phyloP scores from a whole-genome alignment of 2,329 filamentous ascomycete genomes.

The Reticulascus tulasneorum region DNA sequence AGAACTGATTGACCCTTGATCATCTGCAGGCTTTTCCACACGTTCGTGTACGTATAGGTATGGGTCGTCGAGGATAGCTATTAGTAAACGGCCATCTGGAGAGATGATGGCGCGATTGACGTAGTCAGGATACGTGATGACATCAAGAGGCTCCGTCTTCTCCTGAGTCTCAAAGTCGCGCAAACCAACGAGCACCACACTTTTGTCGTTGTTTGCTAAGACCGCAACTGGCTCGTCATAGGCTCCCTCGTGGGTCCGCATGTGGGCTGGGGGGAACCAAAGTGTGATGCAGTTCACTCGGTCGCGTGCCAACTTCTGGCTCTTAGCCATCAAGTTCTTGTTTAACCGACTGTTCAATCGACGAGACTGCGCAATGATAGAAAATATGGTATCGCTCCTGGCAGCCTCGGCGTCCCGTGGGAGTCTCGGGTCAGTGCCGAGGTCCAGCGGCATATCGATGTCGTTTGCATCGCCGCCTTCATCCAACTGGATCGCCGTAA shows the following conservation, averaged over 20 bases:
- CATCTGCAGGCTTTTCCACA: slow-evolving; percentile 29
- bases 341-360: slow-evolving; percentile 28
- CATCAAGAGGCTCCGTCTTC: slow-evolving; percentile 57
- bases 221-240: slow-evolving; percentile 60
- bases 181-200: slow-evolving; percentile 79
- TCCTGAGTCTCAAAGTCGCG: slow-evolving; percentile 48
- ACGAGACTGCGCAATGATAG: slow-evolving; percentile 31
- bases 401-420: slow-evolving; percentile 25
- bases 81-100: slow-evolving; percentile 74
- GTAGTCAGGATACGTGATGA: slow-evolving; percentile 72
- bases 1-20: slow-evolving; percentile 14
- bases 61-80: slow-evolving; percentile 84
- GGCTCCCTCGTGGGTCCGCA: slow-evolving; percentile 25
- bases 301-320: slow-evolving; percentile 52
- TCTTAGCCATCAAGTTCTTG: slow-evolving; percentile 46
- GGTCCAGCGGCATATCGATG: slow-evolving; percentile 20
- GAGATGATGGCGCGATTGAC: slow-evolving; percentile 96
- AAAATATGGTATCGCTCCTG: slow-evolving; percentile 25
- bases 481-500: slow-evolving; percentile 69
- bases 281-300: slow-evolving; percentile 65
- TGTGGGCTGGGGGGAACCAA: slow-evolving; percentile 49
- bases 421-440: slow-evolving; percentile 29
- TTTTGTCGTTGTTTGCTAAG: slow-evolving; percentile 87
- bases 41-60: slow-evolving; percentile 79
- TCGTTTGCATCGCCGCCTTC: slow-evolving; percentile 27